Evolutionary conservation across 1,139 yeast genomes (phyloP), one percentile per base, ranked within the genome.

Genomic region (Taphrina pruni): DNA sequence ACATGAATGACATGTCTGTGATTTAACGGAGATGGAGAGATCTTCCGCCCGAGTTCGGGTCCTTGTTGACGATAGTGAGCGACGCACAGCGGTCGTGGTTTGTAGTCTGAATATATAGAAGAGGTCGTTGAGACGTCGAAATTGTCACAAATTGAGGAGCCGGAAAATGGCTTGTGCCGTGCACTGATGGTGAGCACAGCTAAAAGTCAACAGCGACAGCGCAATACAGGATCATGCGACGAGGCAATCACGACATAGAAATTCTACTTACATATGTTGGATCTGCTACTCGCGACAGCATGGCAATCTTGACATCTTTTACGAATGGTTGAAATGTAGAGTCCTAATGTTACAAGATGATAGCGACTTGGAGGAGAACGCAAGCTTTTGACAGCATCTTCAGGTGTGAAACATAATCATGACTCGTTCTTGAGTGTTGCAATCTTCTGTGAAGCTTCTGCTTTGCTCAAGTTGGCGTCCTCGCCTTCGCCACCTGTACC

Each of bases 1-100:
- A 86, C 78, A 92, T 92, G 80, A 89, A 91, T 45, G 96, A 88
- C 86, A 86, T 86, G 56, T 17, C 20, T 9, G 43, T 14, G 6
- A 9, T 39, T 4, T 26, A 4, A 39, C 6, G 43, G 43, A 14
- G 43, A 39, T 39, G 43, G 14, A 1, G 6, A 39, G 7, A 26
- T 26, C 32, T 2, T 26, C 32, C 32, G 32, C 32, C 32, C 32
- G 4, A 26, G 32, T 26, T 26, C 32, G 32, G 32, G 32, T 26
- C 32, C 32, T 26, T 26, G 32, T 26, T 26, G 32, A 26, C 32
- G 32, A 26, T 26, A 26, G 17, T 26, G 32, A 26, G 32, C 32
- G 32, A 26, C 32, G 32, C 32, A 26, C 32, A 26, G 32, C 32
- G 32, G 32, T 26, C 4, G 32, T 26, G 32, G 32, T 26, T 26